Evolutionary conservation across 176 grass and related monocot genomes (phyloP), one percentile per base, ranked within the genome.

Genomic region (Hsuehochloa calcarea): DNA sequence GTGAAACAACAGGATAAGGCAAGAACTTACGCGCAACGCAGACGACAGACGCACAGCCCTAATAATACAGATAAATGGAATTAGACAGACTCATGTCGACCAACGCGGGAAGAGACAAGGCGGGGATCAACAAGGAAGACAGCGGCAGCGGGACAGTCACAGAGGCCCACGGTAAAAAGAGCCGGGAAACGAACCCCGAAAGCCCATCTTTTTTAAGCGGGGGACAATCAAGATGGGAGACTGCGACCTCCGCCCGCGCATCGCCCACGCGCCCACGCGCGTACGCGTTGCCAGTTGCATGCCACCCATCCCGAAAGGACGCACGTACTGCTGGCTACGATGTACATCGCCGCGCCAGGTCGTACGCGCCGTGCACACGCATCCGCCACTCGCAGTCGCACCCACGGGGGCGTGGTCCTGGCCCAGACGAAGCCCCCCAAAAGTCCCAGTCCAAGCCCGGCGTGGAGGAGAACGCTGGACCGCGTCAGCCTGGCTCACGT

Each of bases 201-300:
- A 84, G 26, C 26, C 27, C 10, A 59, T 38, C 7, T 22, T 49
- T 19, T 37, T 5, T 26, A 40, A 16, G 39, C 65, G 37, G 29
- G 13, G 34, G 6, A 11, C 0, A 8, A 75, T 78, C 74, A 47
- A 50, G 75, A 79, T 63, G 66, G 14, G 65, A 70, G 84, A 4
- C 75, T 51, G 65, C 66, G 74, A 31, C 29, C 8, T 31, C 15
- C 65, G 31, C 31, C 22, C 31, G 15, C 19, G n/a, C n/a, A n/a
- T n/a, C n/a, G 31, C 31, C 31, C 31, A 34, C 31, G 29, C 29
- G 71, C 56, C 82, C 82, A n/a, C 54, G 3, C 54, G 20, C 20
- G 3, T 10, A 85, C 61, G 35, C 62, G 62, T 5, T 56, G 60
- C 82, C 70, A 75, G 82, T 72, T 84, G 82, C 20, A 38, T 23